A percentile compares a stretch with the other conserved stretches of the same genome.
Conservation (phyloP, 129 eudicot species). For the Oenanthe sinensis region DNA sequence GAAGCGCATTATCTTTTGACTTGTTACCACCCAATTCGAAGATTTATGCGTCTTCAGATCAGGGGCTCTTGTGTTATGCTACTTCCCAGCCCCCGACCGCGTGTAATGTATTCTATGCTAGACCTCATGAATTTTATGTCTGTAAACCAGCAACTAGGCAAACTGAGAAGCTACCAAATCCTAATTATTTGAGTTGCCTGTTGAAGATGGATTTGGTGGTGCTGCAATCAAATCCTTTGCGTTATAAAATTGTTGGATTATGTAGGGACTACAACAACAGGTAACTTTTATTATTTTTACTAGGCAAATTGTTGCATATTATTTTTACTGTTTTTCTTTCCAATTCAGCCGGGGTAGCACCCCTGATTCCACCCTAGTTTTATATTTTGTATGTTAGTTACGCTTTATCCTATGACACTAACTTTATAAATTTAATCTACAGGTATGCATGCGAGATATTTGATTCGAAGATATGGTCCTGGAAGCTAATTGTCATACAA, state of each 20-base stretch:
- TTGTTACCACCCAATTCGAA: neutral
- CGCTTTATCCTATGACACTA: too few species aligned
- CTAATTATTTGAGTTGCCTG: neutral
- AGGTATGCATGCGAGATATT: neutral
- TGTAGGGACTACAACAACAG: neutral
- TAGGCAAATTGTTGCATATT: too few species aligned
- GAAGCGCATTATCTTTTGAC: neutral
- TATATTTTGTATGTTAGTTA: too few species aligned
- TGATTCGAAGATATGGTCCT: constrained; percentile 4
- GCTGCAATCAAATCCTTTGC: neutral
- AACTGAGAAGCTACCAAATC: neutral
- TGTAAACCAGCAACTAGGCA: neutral
- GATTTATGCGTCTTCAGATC: neutral
- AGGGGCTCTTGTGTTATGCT: neutral
- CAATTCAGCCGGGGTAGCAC: too few species aligned
- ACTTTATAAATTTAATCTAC: too few species aligned
- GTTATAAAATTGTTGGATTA: constrained; percentile 1
- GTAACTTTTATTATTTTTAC: neutral
- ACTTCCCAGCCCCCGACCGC: too few species aligned
- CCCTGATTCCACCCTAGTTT: too few species aligned
- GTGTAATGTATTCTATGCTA: neutral
- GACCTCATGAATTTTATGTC: neutral
- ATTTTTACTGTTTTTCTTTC: too few species aligned
- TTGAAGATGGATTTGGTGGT: neutral
- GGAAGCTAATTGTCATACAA: neutral